Conservation (phyloP, 495 filamentous ascomycete genomes). For the Penicillium fimorum region DNA sequence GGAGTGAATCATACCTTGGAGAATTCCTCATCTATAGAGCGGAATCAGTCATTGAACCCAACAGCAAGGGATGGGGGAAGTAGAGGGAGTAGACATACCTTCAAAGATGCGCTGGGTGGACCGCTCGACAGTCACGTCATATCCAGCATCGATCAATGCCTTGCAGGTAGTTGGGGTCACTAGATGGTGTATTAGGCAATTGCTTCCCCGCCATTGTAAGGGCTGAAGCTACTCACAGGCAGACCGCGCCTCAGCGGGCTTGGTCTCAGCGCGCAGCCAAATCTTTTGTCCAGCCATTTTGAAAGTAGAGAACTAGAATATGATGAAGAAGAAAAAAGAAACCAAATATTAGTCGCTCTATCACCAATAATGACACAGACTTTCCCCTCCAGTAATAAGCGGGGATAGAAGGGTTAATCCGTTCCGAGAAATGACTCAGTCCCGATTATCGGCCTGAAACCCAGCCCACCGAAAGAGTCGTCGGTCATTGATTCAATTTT, state of each 20-base stretch:
- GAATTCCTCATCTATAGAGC: constrained; percentile 51
- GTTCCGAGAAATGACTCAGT: constrained; percentile 40
- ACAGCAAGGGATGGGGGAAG: background rate
- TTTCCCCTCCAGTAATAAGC: constrained; percentile 33
- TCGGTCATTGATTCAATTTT: background rate
- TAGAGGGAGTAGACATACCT: constrained; percentile 40
- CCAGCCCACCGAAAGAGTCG: background rate
- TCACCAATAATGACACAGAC: constrained; percentile 33
- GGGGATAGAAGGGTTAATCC: constrained; percentile 37
- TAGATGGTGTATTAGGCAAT: constrained; percentile 17
- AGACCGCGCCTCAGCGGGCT: constrained; percentile 50
- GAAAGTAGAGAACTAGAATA: constrained; percentile 13
- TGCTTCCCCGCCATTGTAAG: constrained; percentile 11
- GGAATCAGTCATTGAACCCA: constrained; percentile 17
- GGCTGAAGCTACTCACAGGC: constrained; percentile 36
- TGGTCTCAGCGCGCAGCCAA: constrained; percentile 50
- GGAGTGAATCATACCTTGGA: constrained; percentile 34
- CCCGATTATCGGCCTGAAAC: constrained; percentile 17
- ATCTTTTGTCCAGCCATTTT: constrained; percentile 47
- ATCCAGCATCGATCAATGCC: constrained; percentile 78
- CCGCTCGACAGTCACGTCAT: constrained; percentile 78
- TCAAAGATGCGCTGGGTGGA: constrained; percentile 82
- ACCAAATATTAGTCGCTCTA: constrained; percentile 5
- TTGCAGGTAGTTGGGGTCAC: constrained; percentile 71
- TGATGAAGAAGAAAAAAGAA: constrained; percentile 7